Base-by-base conservation (phyloP, 75 land plant genomes). In the Cunninghamia lanceolata region DNA sequence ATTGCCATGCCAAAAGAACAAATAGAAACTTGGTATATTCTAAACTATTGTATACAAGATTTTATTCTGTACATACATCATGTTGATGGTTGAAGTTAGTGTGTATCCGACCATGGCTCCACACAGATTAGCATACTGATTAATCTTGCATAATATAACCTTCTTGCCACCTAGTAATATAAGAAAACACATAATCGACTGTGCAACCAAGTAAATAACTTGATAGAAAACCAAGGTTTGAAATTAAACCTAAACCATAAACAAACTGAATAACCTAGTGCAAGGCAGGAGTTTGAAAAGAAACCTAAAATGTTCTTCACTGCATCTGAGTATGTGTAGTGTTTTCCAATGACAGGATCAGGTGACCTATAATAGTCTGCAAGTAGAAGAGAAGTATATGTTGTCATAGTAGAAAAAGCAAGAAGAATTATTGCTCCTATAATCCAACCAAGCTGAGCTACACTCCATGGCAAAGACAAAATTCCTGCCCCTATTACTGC, bases 401-500 rank as follows among this genome's bases (percentile, higher is more conserved):
- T 90, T 3, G 93, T 90, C 36, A 91, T 56, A 25, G 28, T 71
- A 1, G 89, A 87, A 54, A 89, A 92, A n/a, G 43, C 52, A 17
- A 92, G 53, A 46, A 91, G 66, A 16, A 86, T 76, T 2, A 88
- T 9, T 21, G 90, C 88, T 4, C 93, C 93, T 3, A 89, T 9
- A 39, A 90, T 54, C 93, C 93, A 92, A 15, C 92, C 93, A 39
- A 92, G 42, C n/a, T n/a, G n/a, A n/a, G n/a, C n/a, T n/a, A n/a
- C n/a, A n/a, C n/a, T n/a, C n/a, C n/a, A n/a, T n/a, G n/a, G n/a
- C n/a, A n/a, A n/a, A n/a, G n/a, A n/a, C n/a, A n/a, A n/a, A n/a
- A n/a, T n/a, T n/a, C n/a, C 95, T 40, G 94, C 84, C 3, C 94
- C 94, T 42, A 94, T 93, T 1, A 94, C 96, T 38, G 91, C 94